These are phyloP conservation scores for Urochloa ruziziensis DNA, from an alignment of 176 grass and related monocot genomes.

Conservation along the genomic window DNA sequence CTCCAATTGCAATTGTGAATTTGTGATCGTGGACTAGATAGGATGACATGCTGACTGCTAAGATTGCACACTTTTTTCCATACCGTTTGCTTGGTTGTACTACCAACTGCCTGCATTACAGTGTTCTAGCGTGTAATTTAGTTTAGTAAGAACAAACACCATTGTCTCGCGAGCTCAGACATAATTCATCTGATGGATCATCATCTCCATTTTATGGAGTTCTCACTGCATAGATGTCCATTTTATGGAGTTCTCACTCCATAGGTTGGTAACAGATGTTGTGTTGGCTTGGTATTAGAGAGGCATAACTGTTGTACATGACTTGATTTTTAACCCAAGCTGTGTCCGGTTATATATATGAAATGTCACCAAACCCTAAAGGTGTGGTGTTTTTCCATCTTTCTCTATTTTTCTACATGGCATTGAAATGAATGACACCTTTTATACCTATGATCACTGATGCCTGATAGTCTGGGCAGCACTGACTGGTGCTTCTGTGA, in stretches of 20 bases:
- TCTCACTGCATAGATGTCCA: not conserved
- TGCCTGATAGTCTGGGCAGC: not conserved
- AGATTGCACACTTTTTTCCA: not conserved
- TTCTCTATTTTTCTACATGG: too few relatives aligned
- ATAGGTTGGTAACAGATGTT: not conserved
- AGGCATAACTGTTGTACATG: too few relatives aligned
- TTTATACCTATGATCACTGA: not conserved
- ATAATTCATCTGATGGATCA: not conserved
- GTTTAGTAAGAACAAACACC: not conserved
- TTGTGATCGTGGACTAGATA: slow-evolving; percentile 9
- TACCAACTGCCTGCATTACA: not conserved
- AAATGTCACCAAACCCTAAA: too few relatives aligned
- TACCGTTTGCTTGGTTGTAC: not conserved
- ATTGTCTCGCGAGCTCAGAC: not conserved
- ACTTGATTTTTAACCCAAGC: too few relatives aligned
- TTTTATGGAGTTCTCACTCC: not conserved
- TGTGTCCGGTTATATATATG: too few relatives aligned
- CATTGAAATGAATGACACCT: not conserved
- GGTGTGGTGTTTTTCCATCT: too few relatives aligned
- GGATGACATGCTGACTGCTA: not conserved
- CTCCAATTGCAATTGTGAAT: slow-evolving; percentile 8
- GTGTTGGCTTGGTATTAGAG: not conserved
- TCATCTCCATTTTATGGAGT: not conserved
- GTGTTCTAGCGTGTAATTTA: not conserved
- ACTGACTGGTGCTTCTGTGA: slow-evolving; percentile 5